Evolutionary conservation across 257 asterid species (phyloP).

Genomic region (Scutellaria barbata): DNA sequence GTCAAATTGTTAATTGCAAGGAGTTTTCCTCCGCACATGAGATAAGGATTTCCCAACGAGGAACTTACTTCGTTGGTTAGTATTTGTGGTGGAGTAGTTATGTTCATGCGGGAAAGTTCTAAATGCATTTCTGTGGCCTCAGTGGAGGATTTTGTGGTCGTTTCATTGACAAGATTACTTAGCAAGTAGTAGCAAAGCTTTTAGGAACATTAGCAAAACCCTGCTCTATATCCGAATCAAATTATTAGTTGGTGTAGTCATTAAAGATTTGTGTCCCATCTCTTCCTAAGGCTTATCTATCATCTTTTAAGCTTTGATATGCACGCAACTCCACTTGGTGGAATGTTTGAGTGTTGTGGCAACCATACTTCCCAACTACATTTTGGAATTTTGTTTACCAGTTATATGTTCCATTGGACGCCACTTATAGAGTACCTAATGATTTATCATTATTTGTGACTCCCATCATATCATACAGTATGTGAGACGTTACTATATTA

Average conservation of each 20-base stretch:
- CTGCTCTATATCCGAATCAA: background rate
- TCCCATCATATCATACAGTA: slow-evolving; percentile 1
- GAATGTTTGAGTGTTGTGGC: slow-evolving; percentile 3
- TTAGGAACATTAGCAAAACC: slow-evolving; percentile 5
- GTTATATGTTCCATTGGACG: background rate
- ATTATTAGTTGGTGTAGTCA: slow-evolving; percentile 6
- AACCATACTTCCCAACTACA: background rate
- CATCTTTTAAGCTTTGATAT: background rate
- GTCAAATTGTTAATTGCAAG: slow-evolving; percentile 18
- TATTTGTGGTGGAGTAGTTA: slow-evolving; percentile 22
- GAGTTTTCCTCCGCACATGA: background rate
- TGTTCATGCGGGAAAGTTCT: slow-evolving; percentile 4
- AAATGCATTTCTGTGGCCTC: slow-evolving; percentile 14
- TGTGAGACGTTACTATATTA: slow-evolving; percentile 14
- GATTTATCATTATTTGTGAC: slow-evolving; percentile 4
- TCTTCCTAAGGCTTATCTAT: slow-evolving; percentile 17
- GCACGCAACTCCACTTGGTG: background rate
- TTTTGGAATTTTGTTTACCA: background rate
- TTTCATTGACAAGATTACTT: background rate
- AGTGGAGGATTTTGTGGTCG: background rate
- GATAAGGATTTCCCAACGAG: background rate
- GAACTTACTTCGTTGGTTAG: slow-evolving; percentile 13
- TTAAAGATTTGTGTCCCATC: slow-evolving; percentile 8
- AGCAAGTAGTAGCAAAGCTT: background rate
- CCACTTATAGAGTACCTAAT: background rate